Conservation (phyloP, 208 protist genomes). For the Phytomonas francai region DNA sequence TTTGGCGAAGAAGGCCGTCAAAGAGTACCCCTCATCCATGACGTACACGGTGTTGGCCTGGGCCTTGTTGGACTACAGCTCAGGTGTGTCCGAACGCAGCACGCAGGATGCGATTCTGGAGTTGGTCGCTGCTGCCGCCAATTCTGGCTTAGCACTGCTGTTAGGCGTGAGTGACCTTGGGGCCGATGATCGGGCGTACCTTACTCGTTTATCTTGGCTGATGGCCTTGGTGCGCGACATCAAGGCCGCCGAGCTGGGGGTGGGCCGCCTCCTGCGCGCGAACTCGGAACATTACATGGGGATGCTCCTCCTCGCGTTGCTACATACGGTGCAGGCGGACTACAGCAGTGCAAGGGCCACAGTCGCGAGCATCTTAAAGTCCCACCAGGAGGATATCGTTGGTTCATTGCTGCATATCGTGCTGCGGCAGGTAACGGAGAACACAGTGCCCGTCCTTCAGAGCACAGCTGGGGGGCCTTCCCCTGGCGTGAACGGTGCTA, state of each 20-base stretch:
- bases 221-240: slow-evolving; percentile 34
- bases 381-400: slow-evolving; percentile 35
- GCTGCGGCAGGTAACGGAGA: slow-evolving; percentile 14
- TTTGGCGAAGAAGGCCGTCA: slow-evolving; percentile 32
- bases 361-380: slow-evolving; percentile 23
- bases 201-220: slow-evolving; percentile 49
- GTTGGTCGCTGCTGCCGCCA: slow-evolving; percentile 13
- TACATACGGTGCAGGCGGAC: slow-evolving; percentile 40
- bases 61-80: slow-evolving; percentile 22
- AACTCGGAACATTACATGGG: slow-evolving; percentile 37
- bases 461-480: background rate
- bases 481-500: background rate
- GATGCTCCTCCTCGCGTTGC: slow-evolving; percentile 46
- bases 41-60: slow-evolving; percentile 33
- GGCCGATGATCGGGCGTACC: slow-evolving; percentile 22
- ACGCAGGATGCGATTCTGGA: slow-evolving; percentile 15
- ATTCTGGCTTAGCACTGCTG: slow-evolving; percentile 12
- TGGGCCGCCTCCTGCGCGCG: slow-evolving; percentile 20
- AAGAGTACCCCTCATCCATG: slow-evolving; percentile 26
- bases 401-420: slow-evolving; percentile 28
- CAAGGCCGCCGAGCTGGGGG: slow-evolving; percentile 15
- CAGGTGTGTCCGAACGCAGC: slow-evolving; percentile 12
- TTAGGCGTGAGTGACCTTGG: slow-evolving; percentile 9
- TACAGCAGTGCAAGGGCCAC: slow-evolving; percentile 30
- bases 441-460: background rate